These are phyloP conservation scores for Cotoneaster glaucophyllus DNA, from an alignment of 306 rosid species.

Conservation along the genomic window DNA sequence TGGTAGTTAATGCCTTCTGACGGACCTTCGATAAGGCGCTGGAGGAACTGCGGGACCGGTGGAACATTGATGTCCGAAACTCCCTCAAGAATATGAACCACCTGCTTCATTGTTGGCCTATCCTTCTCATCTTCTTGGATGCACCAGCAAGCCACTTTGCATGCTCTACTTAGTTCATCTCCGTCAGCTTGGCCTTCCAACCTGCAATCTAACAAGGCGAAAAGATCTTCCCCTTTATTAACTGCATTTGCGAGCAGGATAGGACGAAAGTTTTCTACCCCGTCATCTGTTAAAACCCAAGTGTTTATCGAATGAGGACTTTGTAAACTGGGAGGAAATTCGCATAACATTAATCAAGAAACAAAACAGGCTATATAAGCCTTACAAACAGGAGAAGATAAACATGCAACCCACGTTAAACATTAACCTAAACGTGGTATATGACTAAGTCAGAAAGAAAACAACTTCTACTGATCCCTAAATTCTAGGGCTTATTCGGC, in stretches of 20 bases:
- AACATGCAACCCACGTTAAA: too few relatives aligned
- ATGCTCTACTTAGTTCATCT: constrained; percentile 24
- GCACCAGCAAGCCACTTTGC: constrained; percentile 52
- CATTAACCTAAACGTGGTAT: too few relatives aligned
- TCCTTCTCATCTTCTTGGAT: constrained; percentile 41
- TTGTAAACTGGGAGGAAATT: too few relatives aligned
- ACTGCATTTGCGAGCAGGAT: neutral
- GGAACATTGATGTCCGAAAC: constrained; percentile 16
- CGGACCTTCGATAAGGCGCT: neutral
- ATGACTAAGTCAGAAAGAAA: too few relatives aligned
- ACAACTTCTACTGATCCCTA: too few relatives aligned
- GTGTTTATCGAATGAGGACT: too few relatives aligned
- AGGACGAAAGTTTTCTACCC: neutral
- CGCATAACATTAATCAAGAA: too few relatives aligned
- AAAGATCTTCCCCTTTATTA: constrained; percentile 11
- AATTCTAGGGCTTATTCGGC: too few relatives aligned
- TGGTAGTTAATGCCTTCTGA: neutral
- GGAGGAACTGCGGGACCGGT: neutral
- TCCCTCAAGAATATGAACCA: constrained; percentile 51
- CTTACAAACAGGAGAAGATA: too few relatives aligned
- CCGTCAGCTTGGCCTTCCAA: constrained; percentile 28
- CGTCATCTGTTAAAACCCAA: too few relatives aligned
- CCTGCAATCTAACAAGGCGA: constrained; percentile 22
- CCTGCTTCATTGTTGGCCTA: constrained; percentile 46
- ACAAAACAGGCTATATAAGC: too few relatives aligned